Conservation (phyloP, 2,329 filamentous ascomycete genomes). For the Dothiorella sarmentorum region DNA sequence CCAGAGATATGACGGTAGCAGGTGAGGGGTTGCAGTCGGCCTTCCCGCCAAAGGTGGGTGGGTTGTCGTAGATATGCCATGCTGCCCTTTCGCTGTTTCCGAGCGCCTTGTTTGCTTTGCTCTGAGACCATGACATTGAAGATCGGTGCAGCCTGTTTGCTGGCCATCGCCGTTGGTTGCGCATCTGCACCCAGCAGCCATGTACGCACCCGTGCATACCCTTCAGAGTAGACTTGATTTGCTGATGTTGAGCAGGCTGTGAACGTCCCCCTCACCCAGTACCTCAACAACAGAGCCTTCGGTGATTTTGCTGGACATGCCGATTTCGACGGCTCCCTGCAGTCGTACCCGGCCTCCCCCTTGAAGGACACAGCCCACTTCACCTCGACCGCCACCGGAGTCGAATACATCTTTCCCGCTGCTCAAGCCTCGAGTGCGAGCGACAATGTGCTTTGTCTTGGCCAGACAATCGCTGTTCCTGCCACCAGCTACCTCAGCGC, state of each 20-base stretch:
- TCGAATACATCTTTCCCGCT: conserved; percentile 45
- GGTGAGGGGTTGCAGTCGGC: conserved; percentile 9
- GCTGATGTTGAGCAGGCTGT: conserved; percentile 20
- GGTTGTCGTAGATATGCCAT: background rate
- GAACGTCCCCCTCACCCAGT: conserved; percentile 29
- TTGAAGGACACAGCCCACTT: conserved; percentile 33
- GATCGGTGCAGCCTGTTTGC: background rate
- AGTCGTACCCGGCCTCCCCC: conserved; percentile 42
- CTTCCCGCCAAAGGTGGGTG: background rate
- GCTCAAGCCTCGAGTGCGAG: conserved; percentile 23
- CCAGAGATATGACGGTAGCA: conserved; percentile 10
- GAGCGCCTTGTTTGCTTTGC: background rate
- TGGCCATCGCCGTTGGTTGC: background rate
- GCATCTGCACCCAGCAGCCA: background rate
- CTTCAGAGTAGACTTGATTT: too few relatives aligned
- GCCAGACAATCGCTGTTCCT: conserved; percentile 39
- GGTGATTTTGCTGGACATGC: conserved; percentile 45
- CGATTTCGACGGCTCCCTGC: conserved; percentile 42
- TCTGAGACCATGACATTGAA: background rate
- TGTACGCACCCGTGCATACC: background rate
- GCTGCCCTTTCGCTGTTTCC: background rate
- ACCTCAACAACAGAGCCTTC: conserved; percentile 51
- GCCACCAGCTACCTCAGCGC: conserved; percentile 40
- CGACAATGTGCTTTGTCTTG: conserved; percentile 46
- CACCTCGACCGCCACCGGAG: conserved; percentile 41